These are phyloP conservation scores for Acacia acuminata DNA, from an alignment of 306 rosid genomes.

Conservation along the genomic window DNA sequence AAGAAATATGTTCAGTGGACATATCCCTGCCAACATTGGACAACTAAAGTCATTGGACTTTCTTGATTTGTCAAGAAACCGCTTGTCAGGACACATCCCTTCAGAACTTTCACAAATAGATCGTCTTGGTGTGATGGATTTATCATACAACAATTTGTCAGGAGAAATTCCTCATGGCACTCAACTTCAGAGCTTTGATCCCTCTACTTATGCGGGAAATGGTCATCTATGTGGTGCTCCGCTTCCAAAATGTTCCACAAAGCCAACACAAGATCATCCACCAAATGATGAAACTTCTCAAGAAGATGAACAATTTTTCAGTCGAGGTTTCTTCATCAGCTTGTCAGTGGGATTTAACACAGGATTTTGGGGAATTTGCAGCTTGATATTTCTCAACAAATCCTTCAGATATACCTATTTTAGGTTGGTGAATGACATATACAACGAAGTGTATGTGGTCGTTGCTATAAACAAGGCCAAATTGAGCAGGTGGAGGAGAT, in stretches of 20 bases:
- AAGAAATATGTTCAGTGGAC: neutral
- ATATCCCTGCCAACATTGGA: neutral
- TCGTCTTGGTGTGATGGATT: neutral
- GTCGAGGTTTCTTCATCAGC: neutral
- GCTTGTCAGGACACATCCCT: neutral
- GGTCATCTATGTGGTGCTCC: conserved; percentile 54
- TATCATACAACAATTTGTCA: neutral
- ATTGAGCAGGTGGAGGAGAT: neutral
- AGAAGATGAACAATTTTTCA: neutral
- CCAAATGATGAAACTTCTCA: neutral
- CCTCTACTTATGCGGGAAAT: neutral
- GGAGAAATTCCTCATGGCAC: neutral
- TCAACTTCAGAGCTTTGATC: conserved; percentile 2
- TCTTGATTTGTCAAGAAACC: neutral
- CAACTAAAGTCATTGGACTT: neutral
- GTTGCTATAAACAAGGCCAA: neutral
- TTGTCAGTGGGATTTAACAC: neutral
- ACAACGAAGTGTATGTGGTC: neutral
- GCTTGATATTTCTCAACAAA: neutral
- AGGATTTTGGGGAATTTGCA: neutral
- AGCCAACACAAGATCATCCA: neutral
- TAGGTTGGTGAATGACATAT: neutral
- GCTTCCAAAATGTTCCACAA: neutral
- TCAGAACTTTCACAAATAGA: neutral
- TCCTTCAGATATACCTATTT: neutral